Evolutionary conservation across 257 asterid genomes (phyloP).

Genomic region (Eustoma russellianum): DNA sequence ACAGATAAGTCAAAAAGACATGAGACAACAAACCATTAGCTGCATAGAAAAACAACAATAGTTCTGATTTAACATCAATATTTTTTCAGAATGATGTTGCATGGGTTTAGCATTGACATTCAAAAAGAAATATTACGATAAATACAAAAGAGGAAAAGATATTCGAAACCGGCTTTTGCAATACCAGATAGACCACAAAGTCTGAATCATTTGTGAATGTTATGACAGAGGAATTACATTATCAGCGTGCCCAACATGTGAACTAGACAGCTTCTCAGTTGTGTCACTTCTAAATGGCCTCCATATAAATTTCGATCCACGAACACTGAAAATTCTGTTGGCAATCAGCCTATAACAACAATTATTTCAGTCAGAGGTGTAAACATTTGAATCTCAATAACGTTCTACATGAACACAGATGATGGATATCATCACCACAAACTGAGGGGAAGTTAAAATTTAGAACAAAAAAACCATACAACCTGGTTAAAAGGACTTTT

Average conservation of each 20-base stretch:
- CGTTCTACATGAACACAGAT: no score
- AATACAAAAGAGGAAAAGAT: background rate
- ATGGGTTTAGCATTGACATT: no score
- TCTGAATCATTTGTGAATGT: background rate
- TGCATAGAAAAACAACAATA: no score
- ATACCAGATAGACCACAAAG: conserved; percentile 3
- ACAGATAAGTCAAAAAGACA: no score
- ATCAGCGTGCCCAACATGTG: conserved; percentile 28
- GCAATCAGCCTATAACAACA: conserved; percentile 32
- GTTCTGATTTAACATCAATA: no score
- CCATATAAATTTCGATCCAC: conserved; percentile 26
- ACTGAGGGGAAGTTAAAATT: no score
- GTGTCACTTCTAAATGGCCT: conserved; percentile 43
- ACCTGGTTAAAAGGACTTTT: no score
- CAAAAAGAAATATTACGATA: background rate
- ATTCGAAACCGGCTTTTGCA: background rate
- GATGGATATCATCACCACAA: no score
- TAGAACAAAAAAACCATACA: no score
- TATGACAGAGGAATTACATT: conserved; percentile 1
- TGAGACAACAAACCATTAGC: no score
- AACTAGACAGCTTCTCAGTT: conserved; percentile 28
- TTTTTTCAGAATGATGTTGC: no score
- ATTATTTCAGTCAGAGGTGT: background rate
- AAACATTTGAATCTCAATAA: background rate
- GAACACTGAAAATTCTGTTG: conserved; percentile 26